These are phyloP conservation scores for Neckera pumila DNA, from an alignment of 225 moss, liverwort and hornwort genomes.

Conservation along the genomic window DNA sequence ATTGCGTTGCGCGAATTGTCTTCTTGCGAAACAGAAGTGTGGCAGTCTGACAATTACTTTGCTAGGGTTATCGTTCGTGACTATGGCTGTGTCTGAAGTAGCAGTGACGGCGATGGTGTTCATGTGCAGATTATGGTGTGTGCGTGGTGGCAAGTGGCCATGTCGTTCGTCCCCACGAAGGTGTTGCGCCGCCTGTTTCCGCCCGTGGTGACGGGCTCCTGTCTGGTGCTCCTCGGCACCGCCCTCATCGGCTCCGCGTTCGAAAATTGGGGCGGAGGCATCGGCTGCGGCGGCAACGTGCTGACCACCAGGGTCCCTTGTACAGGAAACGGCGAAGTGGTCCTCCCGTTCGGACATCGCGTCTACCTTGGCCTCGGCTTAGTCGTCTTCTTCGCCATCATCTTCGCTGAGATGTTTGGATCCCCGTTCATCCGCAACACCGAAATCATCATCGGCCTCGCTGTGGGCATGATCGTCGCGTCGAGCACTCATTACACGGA, in stretches of 20 bases:
- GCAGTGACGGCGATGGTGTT: background rate
- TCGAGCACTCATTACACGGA: constrained; percentile 37
- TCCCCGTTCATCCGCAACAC: constrained; percentile 84
- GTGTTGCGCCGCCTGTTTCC: constrained; percentile 68
- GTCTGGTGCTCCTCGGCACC: constrained; percentile 75
- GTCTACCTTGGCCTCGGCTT: constrained; percentile 70
- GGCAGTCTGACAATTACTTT: background rate
- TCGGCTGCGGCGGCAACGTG: constrained; percentile 49
- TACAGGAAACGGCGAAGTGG: constrained; percentile 69
- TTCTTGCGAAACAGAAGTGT: background rate
- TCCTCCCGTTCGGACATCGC: constrained; percentile 58
- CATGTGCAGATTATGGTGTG: constrained; percentile 37
- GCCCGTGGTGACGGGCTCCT: constrained; percentile 81
- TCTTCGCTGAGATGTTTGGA: constrained; percentile 70
- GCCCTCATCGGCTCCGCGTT: constrained; percentile 59
- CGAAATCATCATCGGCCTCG: constrained; percentile 77
- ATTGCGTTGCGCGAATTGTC: background rate
- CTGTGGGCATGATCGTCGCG: constrained; percentile 71
- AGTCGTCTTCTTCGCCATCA: constrained; percentile 61
- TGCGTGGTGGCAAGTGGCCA: constrained; percentile 57
- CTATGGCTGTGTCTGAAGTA: background rate
- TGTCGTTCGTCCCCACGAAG: constrained; percentile 64
- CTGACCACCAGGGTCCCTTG: constrained; percentile 39
- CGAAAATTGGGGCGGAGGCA: constrained; percentile 81
- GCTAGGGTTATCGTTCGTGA: background rate